Percentiles rank a stretch among this genome's conserved stretches.
Evolutionary conservation across 2,329 filamentous ascomycete genomes (phyloP).

Genomic region (Aaosphaeria arxii): DNA sequence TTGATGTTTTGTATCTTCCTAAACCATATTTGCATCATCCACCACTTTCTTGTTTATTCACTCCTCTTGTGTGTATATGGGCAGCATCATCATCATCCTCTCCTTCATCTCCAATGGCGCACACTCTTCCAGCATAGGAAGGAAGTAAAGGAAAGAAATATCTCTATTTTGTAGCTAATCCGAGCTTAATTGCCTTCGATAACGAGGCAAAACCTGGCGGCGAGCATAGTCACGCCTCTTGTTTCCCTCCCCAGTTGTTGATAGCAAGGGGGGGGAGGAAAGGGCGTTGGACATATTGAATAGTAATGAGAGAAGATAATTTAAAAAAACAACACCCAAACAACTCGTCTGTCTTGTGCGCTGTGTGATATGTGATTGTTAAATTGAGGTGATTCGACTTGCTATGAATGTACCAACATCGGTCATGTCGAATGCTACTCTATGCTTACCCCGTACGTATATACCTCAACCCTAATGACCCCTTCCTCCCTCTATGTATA

Average conservation of each 20-base stretch:
- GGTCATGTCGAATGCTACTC: too few relatives aligned
- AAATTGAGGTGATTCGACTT: too few relatives aligned
- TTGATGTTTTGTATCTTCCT: slow-evolving; percentile 1
- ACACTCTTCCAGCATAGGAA: too few relatives aligned
- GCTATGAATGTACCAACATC: too few relatives aligned
- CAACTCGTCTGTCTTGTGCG: background rate
- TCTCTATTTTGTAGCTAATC: slow-evolving; percentile 7
- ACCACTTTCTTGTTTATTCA: background rate
- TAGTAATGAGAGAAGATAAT: slow-evolving; percentile 7
- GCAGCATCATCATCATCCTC: slow-evolving; percentile 1
- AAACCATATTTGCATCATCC: slow-evolving; percentile 4
- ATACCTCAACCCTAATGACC: too few relatives aligned
- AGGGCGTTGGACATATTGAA: slow-evolving; percentile 3
- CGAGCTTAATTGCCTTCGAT: background rate
- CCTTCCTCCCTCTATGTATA: too few relatives aligned
- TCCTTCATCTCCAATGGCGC: slow-evolving; percentile 2
- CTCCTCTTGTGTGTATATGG: background rate
- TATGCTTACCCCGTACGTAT: too few relatives aligned
- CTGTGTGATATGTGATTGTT: too few relatives aligned
- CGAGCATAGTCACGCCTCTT: background rate
- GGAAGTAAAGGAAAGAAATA: background rate
- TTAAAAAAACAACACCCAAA: background rate
- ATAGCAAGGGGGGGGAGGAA: background rate
- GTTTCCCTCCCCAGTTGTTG: background rate
- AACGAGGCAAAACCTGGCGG: background rate